Evolutionary conservation across 352 stramenopile genomes (phyloP), one percentile per base, ranked within the genome.

Genomic region (Phytophthora megakarya): DNA sequence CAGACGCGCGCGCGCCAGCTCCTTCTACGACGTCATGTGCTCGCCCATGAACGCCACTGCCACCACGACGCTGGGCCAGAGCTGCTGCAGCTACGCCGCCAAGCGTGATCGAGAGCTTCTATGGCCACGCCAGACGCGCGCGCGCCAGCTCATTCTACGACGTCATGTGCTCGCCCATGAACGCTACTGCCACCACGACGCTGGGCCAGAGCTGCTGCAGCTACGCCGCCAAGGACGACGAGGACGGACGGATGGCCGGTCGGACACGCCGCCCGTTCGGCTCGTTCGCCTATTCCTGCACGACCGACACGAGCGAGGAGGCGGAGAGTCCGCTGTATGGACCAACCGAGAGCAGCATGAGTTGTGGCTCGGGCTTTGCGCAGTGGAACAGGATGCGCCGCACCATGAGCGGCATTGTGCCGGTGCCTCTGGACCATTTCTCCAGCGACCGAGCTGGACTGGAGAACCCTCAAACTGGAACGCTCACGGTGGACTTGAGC

Each of bases 21-120:
- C 83, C n/a, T 93, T 92, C 55, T 81, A 86, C 48, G 86, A 95
- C 43, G 81, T 92, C 11, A 92, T 95, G 80, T 83, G 78, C 46
- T 95, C 86, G 4, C 86, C 86, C n/a, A 80, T 71, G 25, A 81
- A 80, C 46, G 76, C 70, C 2, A 68, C 66, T 37, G 66, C 66
- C 6, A 91, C 82, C 12, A 88, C 81, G 18, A 93, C 81, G 22
- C 43, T 92, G 28, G 80, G 71, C 10, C 75, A 85, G 62, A 85
- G 60, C 33, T 87, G 76, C 67, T 82, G 74, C 61, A 72, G 66
- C 46, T 89, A n/a, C n/a, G n/a, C n/a, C n/a, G n/a, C n/a, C n/a
- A n/a, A n/a, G n/a, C 7, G 73, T 95, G 30, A 88, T 93, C 40
- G 84, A 93, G 61, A 87, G 80, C 56, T 95, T 86, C 57, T 93